Base-by-base conservation (phyloP, 441 rosid genomes). In the Erodium trifolium region DNA sequence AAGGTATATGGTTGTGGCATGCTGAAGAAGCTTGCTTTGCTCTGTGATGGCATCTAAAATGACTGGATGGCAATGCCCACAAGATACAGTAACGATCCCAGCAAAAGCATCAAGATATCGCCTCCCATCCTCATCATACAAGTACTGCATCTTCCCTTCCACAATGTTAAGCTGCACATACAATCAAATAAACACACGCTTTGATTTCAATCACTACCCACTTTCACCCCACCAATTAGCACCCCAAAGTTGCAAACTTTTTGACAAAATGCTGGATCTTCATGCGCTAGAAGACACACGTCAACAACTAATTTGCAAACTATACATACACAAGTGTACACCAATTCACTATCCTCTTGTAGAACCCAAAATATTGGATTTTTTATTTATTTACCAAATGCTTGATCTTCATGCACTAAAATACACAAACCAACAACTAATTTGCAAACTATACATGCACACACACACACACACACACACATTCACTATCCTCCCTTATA, bases 61-160 rank as follows among this genome's bases (percentile, higher is more conserved):
- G 6, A 83, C 85, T 3, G 96, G 97, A 75, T 93, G 98, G 79
- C 98, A 93, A 69, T 93, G 98, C 49, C 98, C 97, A 67, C 97
- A 91, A 0, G 96, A 93, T 5, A 93, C 96, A 0, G 96, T 93
- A 68, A 93, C 97, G 64, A 91, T 86, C 17, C 97, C 97, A 63
- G 98, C 97, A 76, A 91, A 88, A 6, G 91, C 96, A 73, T 93
- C 96, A 4, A 93, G 79, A 64, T 89, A 93, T 14, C 94, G 78
- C 83, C 70, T 81, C 63, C 98, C 95, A 29, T 23, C 77, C 77
- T 93, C 97, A 72, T 93, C 98, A 74, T 81, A 91, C 86, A 93
- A 67, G 72, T 93, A 93, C 34, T 91, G 97, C 98, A 93, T 93
- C 84, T 89, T 93, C 66, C 98, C 98, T 84, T 93, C 96, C 4